Conservation (phyloP, 202 grass and related monocot species). For the Tripidium arundinaceum region DNA sequence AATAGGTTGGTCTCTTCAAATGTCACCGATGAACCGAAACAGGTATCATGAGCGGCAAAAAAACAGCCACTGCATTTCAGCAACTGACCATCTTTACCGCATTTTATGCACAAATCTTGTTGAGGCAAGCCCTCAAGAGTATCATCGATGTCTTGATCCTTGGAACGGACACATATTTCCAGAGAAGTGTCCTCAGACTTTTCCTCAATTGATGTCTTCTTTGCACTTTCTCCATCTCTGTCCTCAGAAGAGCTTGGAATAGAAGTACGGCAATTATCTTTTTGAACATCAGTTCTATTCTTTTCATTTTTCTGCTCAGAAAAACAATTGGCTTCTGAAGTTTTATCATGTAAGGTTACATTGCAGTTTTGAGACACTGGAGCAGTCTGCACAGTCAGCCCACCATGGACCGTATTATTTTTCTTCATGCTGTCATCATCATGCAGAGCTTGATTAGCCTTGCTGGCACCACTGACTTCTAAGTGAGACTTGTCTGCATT, state of each 20-base stretch:
- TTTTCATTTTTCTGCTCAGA: constrained; percentile 15
- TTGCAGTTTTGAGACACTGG: constrained; percentile 14
- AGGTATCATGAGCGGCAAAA: constrained; percentile 34
- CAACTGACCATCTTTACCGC: constrained; percentile 43
- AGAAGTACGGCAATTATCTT: not conserved
- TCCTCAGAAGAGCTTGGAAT: not conserved
- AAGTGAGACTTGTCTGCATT: not conserved
- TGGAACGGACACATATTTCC: too few species aligned
- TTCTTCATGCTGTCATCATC: constrained; percentile 14
- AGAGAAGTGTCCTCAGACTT: not conserved
- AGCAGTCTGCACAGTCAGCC: not conserved
- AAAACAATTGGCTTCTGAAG: constrained; percentile 10
- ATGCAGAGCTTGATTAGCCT: constrained; percentile 25
- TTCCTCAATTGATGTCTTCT: constrained; percentile 7
- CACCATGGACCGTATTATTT: not conserved
- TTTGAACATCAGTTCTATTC: constrained; percentile 10
- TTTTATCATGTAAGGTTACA: constrained; percentile 21
- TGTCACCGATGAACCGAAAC: constrained; percentile 37
- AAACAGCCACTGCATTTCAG: constrained; percentile 38
- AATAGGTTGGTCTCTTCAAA: constrained; percentile 27
- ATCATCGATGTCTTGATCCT: too few species aligned
- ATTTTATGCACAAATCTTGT: constrained; percentile 49
- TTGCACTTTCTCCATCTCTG: not conserved
- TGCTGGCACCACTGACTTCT: not conserved
- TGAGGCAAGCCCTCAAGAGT: too few species aligned